Conservation (phyloP, 306 rosid species). For the Vachellia pachyceras region DNA sequence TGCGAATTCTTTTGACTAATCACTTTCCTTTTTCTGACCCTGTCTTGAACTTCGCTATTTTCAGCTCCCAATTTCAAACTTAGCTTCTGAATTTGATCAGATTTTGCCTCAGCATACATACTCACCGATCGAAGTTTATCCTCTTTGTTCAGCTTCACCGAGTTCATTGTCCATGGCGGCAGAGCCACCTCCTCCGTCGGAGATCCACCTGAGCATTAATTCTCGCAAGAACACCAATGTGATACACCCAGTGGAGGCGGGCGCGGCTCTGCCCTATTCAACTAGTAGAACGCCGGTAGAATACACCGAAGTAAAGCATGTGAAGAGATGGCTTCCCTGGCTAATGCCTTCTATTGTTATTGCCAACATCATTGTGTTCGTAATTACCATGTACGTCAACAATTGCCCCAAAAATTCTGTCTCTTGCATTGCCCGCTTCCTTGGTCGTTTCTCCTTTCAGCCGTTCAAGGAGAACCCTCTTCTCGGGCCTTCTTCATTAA, state of each 20-base stretch:
- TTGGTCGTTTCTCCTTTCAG: slow-evolving; percentile 88
- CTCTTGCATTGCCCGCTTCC: slow-evolving; percentile 72
- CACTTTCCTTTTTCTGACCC: background rate
- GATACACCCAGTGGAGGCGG: slow-evolving; percentile 65
- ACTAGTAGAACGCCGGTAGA: slow-evolving; percentile 39
- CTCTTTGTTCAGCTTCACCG: background rate
- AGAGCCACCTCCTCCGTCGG: slow-evolving; percentile 42
- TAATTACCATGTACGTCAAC: slow-evolving; percentile 86
- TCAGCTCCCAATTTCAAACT: background rate
- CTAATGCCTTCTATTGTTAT: slow-evolving; percentile 66
- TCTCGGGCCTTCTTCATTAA: slow-evolving; percentile 83
- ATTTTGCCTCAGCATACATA: background rate
- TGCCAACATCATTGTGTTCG: slow-evolving; percentile 61
- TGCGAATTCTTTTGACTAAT: slow-evolving; percentile 23
- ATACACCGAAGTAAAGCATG: slow-evolving; percentile 58
- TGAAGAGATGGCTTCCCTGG: slow-evolving; percentile 82
- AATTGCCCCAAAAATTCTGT: slow-evolving; percentile 84
- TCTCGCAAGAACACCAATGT: slow-evolving; percentile 46
- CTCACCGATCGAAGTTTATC: background rate
- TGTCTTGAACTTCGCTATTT: background rate
- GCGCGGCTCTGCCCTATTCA: slow-evolving; percentile 38
- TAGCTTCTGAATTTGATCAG: background rate
- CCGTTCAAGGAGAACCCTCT: slow-evolving; percentile 92
- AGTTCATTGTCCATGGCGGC: slow-evolving; percentile 48
- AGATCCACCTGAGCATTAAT: slow-evolving; percentile 50